Percentiles rank a stretch among this genome's conserved stretches.
These are phyloP conservation scores for Lizonia empirigonia DNA, from an alignment of 2,329 filamentous ascomycete species.

Conservation along the genomic window DNA sequence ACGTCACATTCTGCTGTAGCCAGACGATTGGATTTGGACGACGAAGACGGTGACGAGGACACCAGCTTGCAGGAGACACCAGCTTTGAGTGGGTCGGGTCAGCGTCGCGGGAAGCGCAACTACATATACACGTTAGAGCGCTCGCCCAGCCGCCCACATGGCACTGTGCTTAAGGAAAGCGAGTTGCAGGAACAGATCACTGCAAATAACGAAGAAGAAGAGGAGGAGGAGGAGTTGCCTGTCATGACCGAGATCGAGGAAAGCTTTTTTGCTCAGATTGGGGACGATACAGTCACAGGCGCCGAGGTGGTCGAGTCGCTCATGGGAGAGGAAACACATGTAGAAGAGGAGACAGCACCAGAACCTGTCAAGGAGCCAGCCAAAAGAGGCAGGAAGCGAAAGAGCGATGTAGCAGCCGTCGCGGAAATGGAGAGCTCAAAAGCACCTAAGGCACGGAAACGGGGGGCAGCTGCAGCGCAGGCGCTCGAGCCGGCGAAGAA, in stretches of 20 bases:
- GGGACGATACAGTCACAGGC: constrained; percentile 33
- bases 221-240: constrained; percentile 28
- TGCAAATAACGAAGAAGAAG: constrained; percentile 31
- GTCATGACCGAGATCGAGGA: constrained; percentile 34
- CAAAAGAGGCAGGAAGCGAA: constrained; percentile 39
- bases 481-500: constrained; percentile 25
- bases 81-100: constrained; percentile 42
- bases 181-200: constrained; percentile 41
- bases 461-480: constrained; percentile 18
- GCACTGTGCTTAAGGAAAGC: constrained; percentile 40
- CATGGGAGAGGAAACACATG: constrained; percentile 25
- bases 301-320: constrained; percentile 18
- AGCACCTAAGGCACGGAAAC: constrained; percentile 26
- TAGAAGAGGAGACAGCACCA: constrained; percentile 32
- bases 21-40: constrained; percentile 62
- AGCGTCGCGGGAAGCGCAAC: constrained; percentile 37
- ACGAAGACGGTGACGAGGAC: constrained; percentile 45
- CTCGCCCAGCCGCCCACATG: constrained; percentile 37
- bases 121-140: constrained; percentile 42
- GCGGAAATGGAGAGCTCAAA: constrained; percentile 24
- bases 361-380: constrained; percentile 33
- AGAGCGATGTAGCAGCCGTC: constrained; percentile 31
- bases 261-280: constrained; percentile 37
- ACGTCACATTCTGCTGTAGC: constrained; percentile 53
- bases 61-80: constrained; percentile 41